phyloP scores from a whole-genome alignment of 345 rosid genomes.

The Limnanthes douglasii region DNA sequence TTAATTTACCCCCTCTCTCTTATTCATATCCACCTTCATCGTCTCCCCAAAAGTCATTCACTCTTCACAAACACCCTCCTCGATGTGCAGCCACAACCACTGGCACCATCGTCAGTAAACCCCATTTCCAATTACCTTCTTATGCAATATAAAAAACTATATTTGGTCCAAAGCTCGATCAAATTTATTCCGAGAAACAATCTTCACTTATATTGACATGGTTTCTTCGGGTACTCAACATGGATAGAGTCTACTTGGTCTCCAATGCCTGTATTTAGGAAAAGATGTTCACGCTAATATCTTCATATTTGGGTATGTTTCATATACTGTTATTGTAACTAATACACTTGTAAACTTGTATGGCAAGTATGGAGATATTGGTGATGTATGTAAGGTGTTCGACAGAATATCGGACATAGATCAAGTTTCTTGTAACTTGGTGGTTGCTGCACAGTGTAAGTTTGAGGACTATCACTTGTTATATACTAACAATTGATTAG shows the following conservation, averaged over 20 bases:
- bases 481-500: too few relatives aligned
- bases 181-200: conserved; percentile 42
- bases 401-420: conserved; percentile 61
- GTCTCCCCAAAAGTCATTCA: conserved; percentile 11
- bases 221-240: conserved; percentile 29
- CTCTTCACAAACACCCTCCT: conserved; percentile 9
- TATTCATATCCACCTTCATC: conserved; percentile 6
- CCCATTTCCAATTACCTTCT: conserved; percentile 13
- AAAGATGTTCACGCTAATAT: conserved; percentile 72
- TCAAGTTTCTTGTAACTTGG: conserved; percentile 83
- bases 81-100: conserved; percentile 4
- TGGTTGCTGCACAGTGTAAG: conserved; percentile 48
- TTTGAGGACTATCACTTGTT: too few relatives aligned
- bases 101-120: conserved; percentile 1
- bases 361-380: conserved; percentile 44
- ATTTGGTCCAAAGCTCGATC: conserved; percentile 46
- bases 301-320: conserved; percentile 44
- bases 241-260: conserved; percentile 47
- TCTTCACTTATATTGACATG: conserved; percentile 51
- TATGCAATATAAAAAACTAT: conserved; percentile 43
- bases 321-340: conserved; percentile 29
- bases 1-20: conserved; percentile 6
- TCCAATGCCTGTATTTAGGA: conserved; percentile 38
- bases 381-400: conserved; percentile 44
- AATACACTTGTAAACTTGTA: conserved; percentile 69